Evolutionary conservation across 1,284 basidiomycete species (phyloP), one percentile per base, ranked within the genome.

Genomic region (Ceratobasidium sp.): DNA sequence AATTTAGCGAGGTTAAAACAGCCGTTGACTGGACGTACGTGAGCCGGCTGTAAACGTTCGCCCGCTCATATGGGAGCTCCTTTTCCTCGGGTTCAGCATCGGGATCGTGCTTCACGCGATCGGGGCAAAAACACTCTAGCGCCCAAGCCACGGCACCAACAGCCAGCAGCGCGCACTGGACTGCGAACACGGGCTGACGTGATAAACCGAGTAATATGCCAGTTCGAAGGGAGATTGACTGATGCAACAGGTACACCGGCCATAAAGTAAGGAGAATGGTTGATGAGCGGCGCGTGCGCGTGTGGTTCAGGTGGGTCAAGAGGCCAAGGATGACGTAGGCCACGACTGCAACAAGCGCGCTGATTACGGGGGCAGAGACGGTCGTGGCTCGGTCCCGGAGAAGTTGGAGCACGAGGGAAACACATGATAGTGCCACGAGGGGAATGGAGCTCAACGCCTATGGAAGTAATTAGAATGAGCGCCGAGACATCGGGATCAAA

Each of bases 251-350:
- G 74, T 94, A 93, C 2, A 84, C 60, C 0, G 94, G 91, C 90
- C 92, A 96, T 79, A 93, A 95, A 58, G 96, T 79, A 25, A 98
- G 84, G 31, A 95, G 79, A 25, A 88, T 77, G 0, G 91, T 85
- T 0, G 93, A 95, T 0, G 94, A 91, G 8, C 85, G 84, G 15
- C 88, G 85, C 0, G 88, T 86, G n/a, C 89, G 87, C 43, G 86
- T 86, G 77, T 97, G 94, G 75, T 93, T 94, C 71, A 85, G 55
- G 67, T 75, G 74, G 0, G 79, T 78, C 6, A 81, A 73, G 34
- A 75, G 79, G 73, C 91, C 85, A n/a, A 92, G 78, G 31, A 85
- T 77, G 69, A 89, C 84, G 1, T 83, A 83, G 32, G 84, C 82
- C 1, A 84, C 77, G 50, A 90, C 78, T 0, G 86, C 81, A 22